A percentile compares a stretch with the other conserved stretches of the same genome.
Evolutionary conservation across 768 basidiomycete species (phyloP).

Genomic region (Tricholoma flavovirens): DNA sequence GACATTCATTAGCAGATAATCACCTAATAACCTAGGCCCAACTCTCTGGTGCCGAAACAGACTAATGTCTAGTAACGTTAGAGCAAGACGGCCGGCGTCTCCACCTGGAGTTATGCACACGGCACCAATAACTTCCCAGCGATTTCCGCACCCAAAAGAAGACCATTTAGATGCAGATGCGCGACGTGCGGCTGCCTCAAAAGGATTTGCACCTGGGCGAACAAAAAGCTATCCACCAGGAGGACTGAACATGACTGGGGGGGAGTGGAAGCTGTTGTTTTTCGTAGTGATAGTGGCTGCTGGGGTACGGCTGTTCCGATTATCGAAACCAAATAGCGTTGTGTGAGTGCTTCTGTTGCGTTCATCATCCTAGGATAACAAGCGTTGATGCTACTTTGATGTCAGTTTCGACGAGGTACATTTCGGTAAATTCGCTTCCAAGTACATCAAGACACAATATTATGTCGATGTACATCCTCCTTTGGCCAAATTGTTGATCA

Average conservation of each 20-base stretch:
- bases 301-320: conserved; percentile 78
- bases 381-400: not conserved
- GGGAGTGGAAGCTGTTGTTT: conserved; percentile 73
- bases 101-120: conserved; percentile 40
- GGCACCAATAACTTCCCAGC: conserved; percentile 35
- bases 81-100: conserved; percentile 64
- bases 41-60: not conserved
- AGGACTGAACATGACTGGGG: conserved; percentile 58
- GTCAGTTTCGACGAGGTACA: conserved; percentile 95
- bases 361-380: not conserved
- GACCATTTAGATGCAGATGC: conserved; percentile 73
- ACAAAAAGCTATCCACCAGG: conserved; percentile 45
- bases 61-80: conserved; percentile 46
- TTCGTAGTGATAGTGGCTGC: conserved; percentile 63
- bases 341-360: conserved; percentile 60
- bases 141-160: conserved; percentile 61
- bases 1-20: not conserved
- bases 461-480: conserved; percentile 97
- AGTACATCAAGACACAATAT: conserved; percentile 89
- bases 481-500: conserved; percentile 92
- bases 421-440: conserved; percentile 94
- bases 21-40: not conserved
- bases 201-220: conserved; percentile 50
- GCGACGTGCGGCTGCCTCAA: conserved; percentile 63
- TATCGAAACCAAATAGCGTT: conserved; percentile 85